phyloP scores from a whole-genome alignment of 2,329 filamentous ascomycete genomes.

The Colletotrichum melonis region DNA sequence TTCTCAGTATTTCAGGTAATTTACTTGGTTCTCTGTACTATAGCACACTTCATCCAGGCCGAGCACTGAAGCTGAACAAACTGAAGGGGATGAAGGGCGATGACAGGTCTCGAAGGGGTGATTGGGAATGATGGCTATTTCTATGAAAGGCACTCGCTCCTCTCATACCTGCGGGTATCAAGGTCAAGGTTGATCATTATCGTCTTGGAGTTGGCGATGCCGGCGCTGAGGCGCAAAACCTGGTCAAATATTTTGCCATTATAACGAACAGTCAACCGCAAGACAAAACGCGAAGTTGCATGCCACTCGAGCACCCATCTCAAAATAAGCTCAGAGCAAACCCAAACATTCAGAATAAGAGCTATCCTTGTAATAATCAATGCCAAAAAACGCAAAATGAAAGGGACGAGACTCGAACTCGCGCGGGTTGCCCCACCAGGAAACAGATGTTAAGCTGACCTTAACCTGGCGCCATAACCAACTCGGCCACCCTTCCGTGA shows the following conservation, averaged over 20 bases:
- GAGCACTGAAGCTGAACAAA: no score
- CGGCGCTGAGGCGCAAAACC: no score
- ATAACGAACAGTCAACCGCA: not conserved
- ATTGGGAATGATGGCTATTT: no score
- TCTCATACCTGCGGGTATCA: no score
- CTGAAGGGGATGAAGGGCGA: no score
- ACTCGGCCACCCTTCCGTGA: conserved; percentile 35
- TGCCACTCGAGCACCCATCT: not conserved
- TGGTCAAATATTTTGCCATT: not conserved
- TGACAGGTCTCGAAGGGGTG: no score
- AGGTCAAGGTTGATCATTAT: no score
- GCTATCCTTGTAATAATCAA: not conserved
- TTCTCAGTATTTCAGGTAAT: no score
- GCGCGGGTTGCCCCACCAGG: conserved; percentile 36
- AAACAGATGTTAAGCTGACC: conserved; percentile 36
- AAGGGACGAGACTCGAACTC: conserved; percentile 35
- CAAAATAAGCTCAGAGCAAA: not conserved
- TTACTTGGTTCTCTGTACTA: no score
- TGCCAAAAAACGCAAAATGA: not conserved
- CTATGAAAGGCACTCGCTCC: no score
- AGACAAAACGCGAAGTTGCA: not conserved
- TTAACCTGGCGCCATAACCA: conserved; percentile 36
- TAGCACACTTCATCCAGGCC: no score
- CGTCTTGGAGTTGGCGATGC: no score
- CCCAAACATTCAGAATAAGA: not conserved